phyloP scores from a whole-genome alignment of 352 stramenopile genomes.

The Pythium phragmitis region DNA sequence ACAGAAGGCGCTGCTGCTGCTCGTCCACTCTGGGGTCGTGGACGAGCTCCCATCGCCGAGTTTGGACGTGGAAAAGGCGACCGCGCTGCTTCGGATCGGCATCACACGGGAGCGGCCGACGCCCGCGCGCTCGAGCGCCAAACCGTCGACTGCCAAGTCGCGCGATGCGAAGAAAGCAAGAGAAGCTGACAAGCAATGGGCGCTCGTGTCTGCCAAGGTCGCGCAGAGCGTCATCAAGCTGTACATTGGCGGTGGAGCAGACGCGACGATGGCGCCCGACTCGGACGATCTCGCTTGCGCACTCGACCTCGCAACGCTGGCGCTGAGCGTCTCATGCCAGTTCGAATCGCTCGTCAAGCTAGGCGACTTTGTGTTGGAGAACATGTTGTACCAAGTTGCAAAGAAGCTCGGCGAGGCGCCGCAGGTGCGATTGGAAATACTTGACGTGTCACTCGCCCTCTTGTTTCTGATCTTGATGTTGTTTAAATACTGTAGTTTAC shows the following conservation, averaged over 20 bases:
- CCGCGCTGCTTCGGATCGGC: conserved; percentile 11
- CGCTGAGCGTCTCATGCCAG: conserved; percentile 49
- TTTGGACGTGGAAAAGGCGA: conserved; percentile 17
- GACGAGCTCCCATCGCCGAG: conserved; percentile 5
- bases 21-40: conserved; percentile 5
- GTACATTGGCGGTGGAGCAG: conserved; percentile 31
- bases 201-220: conserved; percentile 52
- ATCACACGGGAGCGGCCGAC: background rate
- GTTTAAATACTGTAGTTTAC: conserved; percentile 4
- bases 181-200: conserved; percentile 29
- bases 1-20: conserved; percentile 8
- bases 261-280: background rate
- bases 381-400: conserved; percentile 77
- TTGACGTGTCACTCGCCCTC: background rate
- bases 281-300: conserved; percentile 32
- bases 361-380: conserved; percentile 66
- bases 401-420: conserved; percentile 70
- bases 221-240: conserved; percentile 62
- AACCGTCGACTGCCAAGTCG: conserved; percentile 2
- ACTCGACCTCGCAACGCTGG: conserved; percentile 55
- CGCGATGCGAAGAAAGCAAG: conserved; percentile 6
- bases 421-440: conserved; percentile 24
- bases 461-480: background rate
- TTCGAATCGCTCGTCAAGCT: conserved; percentile 46
- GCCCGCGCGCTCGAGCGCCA: background rate